Percentiles rank a stretch among this genome's conserved stretches.
Conservation (phyloP, 768 basidiomycete species). For the Mycena amicta region DNA sequence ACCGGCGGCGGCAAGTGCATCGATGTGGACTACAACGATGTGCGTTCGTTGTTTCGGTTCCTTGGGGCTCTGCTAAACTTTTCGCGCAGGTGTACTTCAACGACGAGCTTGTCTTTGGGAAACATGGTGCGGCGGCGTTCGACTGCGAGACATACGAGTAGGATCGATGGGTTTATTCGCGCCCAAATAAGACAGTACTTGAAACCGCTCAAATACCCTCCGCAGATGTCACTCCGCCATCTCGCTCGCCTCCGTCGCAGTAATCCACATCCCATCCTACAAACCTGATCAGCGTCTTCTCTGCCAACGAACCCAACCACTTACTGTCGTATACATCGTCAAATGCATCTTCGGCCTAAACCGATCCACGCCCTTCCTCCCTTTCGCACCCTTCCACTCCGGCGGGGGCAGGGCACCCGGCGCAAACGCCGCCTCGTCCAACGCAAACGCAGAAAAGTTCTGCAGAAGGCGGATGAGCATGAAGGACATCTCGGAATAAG, state of each 20-base stretch:
- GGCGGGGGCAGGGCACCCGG: neutral
- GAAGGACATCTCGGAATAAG: neutral
- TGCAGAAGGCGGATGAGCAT: neutral
- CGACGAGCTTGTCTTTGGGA: too few relatives aligned
- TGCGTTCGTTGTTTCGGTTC: too few relatives aligned
- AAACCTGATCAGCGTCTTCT: neutral
- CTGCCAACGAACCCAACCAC: neutral
- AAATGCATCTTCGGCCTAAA: constrained; percentile 9
- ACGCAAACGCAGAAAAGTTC: neutral
- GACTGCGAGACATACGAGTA: too few relatives aligned
- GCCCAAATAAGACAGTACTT: too few relatives aligned
- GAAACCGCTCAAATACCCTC: too few relatives aligned
- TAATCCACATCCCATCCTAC: constrained; percentile 7
- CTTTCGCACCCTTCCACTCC: neutral
- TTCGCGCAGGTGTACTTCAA: too few relatives aligned
- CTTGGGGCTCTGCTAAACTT: too few relatives aligned
- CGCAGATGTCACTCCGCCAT: constrained; percentile 8
- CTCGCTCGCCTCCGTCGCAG: neutral
- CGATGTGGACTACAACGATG: neutral
- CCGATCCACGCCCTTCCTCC: neutral
- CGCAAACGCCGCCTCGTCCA: neutral
- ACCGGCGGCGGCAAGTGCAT: neutral
- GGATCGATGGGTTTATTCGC: too few relatives aligned
- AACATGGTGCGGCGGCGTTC: too few relatives aligned
- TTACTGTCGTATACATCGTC: constrained; percentile 7